Base-by-base conservation (phyloP, 208 protist species). In the Leishmania major region DNA sequence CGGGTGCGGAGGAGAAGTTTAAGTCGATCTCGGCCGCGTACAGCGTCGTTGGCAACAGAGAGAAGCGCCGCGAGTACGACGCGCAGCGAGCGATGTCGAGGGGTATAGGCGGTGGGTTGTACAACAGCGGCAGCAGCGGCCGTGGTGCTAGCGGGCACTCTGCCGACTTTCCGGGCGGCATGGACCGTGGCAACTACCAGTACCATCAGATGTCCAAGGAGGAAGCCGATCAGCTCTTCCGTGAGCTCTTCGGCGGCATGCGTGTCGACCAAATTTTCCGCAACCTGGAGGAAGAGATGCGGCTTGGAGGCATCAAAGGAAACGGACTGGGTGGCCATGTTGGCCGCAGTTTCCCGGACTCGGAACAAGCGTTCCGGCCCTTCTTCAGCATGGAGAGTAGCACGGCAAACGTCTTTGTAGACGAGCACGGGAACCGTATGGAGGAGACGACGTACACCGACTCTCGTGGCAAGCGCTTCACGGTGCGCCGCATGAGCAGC, bases 181-280 rank as follows among this genome's bases (percentile, higher is more conserved):
- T 55, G 31, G 76, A 74, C 31, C 74, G 74, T 31, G 81, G 84
- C 67, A 80, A 82, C 57, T 47, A 71, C 57, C 83, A 84, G 81
- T 96, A 96, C 79, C 91, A 92, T 62, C 82, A 94, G 69, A 98
- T 98, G 90, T 96, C 93, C 13, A 96, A 95, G 81, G 93, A 95
- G 70, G 95, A 98, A 73, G 95, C 95, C 25, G 91, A 98, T 62
- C 81, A 80, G 37, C 87, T 98, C 25, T 98, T 98, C 79, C 87
- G 91, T 66, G 93, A 96, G 60, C 84, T 98, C 25, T 98, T 98
- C 78, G 93, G 93, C 49, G 90, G 92, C 40, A 94, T 97, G 93
- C 86, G 90, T 1, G 88, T 97, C 45, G 95, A 97, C 37, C 90
- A 96, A 78, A 96, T 97, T 77, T 96, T 97, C 82, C 88, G 91